phyloP scores from a whole-genome alignment of 768 basidiomycete genomes.

The Suillus hirtellus region DNA sequence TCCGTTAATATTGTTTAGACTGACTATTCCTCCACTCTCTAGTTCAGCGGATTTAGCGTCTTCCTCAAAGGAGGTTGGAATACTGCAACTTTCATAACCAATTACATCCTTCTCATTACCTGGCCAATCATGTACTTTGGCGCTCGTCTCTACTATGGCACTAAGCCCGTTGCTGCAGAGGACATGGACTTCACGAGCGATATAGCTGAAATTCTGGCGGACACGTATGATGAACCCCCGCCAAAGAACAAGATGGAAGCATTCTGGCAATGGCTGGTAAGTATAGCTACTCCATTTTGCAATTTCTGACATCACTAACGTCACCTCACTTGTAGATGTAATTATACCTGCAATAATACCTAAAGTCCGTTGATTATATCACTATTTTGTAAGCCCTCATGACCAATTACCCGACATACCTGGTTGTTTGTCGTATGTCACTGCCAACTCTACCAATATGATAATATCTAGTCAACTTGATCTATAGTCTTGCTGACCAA shows the following conservation, averaged over 20 bases:
- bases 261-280: conserved; percentile 80
- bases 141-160: conserved; percentile 47
- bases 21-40: conserved; percentile 38
- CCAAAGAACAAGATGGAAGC: conserved; percentile 68
- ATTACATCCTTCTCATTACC: conserved; percentile 68
- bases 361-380: neutral
- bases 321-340: conserved; percentile 6
- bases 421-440: neutral
- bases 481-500: neutral
- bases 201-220: conserved; percentile 69
- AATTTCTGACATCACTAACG: neutral
- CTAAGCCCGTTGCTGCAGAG: conserved; percentile 33
- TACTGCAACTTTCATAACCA: conserved; percentile 75
- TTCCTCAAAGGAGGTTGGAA: conserved; percentile 57
- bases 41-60: conserved; percentile 52
- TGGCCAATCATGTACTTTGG: conserved; percentile 77
- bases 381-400: neutral
- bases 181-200: conserved; percentile 88
- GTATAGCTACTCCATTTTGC: conserved; percentile 24
- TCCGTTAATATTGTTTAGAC: conserved; percentile 18
- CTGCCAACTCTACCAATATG: neutral
- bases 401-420: neutral
- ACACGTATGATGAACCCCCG: conserved; percentile 67
- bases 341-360: conserved; percentile 6
- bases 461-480: conserved; percentile 1